Evolutionary conservation across 306 rosid genomes (phyloP), one percentile per base, ranked within the genome.

Genomic region (Quercus dentata): DNA sequence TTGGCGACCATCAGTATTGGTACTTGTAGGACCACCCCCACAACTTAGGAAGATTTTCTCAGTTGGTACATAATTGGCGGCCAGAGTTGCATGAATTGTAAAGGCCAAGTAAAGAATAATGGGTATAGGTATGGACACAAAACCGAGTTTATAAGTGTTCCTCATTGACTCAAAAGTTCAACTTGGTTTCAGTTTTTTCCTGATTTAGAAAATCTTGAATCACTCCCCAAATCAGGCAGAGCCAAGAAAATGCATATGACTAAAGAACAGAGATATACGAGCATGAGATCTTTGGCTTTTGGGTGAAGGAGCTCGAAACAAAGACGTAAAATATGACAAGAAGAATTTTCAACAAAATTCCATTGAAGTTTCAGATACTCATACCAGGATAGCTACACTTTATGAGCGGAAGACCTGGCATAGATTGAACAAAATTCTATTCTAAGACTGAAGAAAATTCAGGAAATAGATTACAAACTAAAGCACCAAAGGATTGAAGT

Each of bases 11-110:
- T 91, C 88, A 55, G 79, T 17, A 73, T 91, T 97, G 23, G 64
- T 71, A 57, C 86, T 76, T n/a, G 30, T 74, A 1, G 88, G 59
- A 14, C 94, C 88, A 2, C 97, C 99, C 1, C 99, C 99, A 79
- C 99, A 96, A 78, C 52, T 84, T 61, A 96, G 75, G 85, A 96
- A 75, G 27, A 91, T 77, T 7, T 88, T 82, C 63, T 93, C 98
- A 3, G 91, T 33, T 12, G 99, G 91, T 33, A 86, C 76, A 79
- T 87, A 96, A 78, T 90, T 76, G 5, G 80, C 76, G 3, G 92
- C 93, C 56, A 62, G 74, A 62, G 54, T 49, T 3, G 4, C 54
- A 49, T 83, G 81, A 61, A 84, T 57, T 23, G 84, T 71, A 69
- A 79, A 74, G 56, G 83, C 63, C 83, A 90, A 52, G 56, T 13